phyloP scores from a whole-genome alignment of 169 alveolate species.

The Plasmodium gonderi region DNA sequence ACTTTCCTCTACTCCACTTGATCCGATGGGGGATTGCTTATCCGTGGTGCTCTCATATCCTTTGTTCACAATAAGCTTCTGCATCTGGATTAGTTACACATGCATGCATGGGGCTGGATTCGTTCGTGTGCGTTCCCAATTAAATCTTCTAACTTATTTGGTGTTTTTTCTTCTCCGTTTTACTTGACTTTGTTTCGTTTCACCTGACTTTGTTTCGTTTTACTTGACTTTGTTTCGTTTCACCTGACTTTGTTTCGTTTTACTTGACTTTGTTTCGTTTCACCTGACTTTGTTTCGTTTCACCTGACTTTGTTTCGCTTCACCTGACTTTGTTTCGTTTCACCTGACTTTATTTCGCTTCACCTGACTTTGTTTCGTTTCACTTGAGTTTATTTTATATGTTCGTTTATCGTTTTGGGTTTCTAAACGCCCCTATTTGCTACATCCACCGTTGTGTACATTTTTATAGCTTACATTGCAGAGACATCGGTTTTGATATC shows the following conservation, averaged over 20 bases:
- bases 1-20: neutral
- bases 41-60: conserved; percentile 7
- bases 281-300: neutral
- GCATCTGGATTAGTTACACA: conserved; percentile 2
- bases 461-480: neutral
- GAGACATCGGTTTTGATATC: neutral
- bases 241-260: neutral
- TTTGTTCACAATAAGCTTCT: conserved; percentile 36
- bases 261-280: neutral
- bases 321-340: neutral
- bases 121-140: too few species aligned
- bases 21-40: neutral
- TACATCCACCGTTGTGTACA: neutral
- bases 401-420: neutral
- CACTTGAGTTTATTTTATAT: neutral
- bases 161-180: neutral
- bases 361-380: neutral
- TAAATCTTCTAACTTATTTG: too few species aligned
- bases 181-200: neutral
- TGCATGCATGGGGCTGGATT: too few species aligned
- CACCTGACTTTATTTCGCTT: neutral
- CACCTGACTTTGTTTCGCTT: neutral
- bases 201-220: neutral
- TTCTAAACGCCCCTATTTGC: neutral
- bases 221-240: neutral